Base-by-base conservation (phyloP, 2,329 filamentous ascomycete species). In the Alternaria alternata region DNA sequence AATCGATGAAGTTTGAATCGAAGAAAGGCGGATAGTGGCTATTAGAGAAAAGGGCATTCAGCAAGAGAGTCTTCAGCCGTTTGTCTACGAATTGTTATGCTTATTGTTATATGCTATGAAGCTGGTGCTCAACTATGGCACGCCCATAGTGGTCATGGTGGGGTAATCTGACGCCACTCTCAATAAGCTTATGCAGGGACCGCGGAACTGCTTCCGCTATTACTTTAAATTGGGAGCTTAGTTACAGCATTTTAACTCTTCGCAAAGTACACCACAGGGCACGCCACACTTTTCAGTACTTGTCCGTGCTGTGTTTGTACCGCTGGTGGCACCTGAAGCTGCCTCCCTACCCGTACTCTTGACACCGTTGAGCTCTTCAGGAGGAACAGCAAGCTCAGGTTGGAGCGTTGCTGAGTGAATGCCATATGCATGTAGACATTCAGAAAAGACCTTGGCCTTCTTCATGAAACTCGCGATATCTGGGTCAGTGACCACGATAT, bases 341-440 rank as follows among this genome's bases (percentile, higher is more conserved):
- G 52, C 54, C 14, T 56, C 54, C 3, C n/a, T 57, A 3, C 12
- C 46, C 3, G 59, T 63, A 16, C 18, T 51, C 26, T 49, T 46
- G 6, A 20, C 36, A 2, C 36, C 11, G 1, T 26, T 28, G 26
- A 22, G 2, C 24, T 36, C 8, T 3, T 16, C 41, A 8, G 28
- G 5, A 42, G 43, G 24, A 9, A 16, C 22, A 7, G 60, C 72
- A 16, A 84, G 66, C 73, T 92, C 90, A 0, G 90, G 90, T 77
- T 93, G 90, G 32, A 94, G 73, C 1, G 91, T 92, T 4, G 82
- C 84, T 12, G 88, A 90, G 74, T 93, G 89, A 61, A 93, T 88
- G 5, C 89, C 91, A 69, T 92, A 92, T 2, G 86, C 88, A 69
- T 91, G 89, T 39, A 93, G 83, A 72, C 89, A 92, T 73, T 92